phyloP scores from a whole-genome alignment of 192 early-diverging fungal genomes.

The Entomortierella chlamydospora region DNA sequence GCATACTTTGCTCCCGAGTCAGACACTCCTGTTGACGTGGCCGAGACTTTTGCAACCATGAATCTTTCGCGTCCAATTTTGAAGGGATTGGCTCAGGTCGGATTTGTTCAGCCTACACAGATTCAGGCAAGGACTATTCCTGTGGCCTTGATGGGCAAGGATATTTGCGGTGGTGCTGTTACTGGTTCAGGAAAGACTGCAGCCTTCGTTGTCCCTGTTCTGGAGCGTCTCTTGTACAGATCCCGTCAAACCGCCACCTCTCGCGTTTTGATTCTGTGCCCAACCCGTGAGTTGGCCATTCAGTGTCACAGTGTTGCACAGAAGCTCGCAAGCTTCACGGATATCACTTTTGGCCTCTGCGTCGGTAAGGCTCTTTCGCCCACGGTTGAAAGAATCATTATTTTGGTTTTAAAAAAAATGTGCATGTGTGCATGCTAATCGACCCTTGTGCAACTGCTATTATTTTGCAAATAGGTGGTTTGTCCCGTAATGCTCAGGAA shows the following conservation, averaged over 20 bases:
- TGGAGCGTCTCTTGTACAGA: slow-evolving; percentile 94
- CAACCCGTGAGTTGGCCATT: slow-evolving; percentile 97
- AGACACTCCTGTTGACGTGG: slow-evolving; percentile 54
- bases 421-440: too few relatives aligned
- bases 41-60: slow-evolving; percentile 91
- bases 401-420: not conserved
- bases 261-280: slow-evolving; percentile 92
- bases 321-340: slow-evolving; percentile 88
- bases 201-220: slow-evolving; percentile 94
- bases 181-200: slow-evolving; percentile 99
- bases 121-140: slow-evolving; percentile 96
- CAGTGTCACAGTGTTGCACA: slow-evolving; percentile 94
- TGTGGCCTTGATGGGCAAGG: slow-evolving; percentile 92
- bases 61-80: slow-evolving; percentile 96
- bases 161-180: slow-evolving; percentile 97
- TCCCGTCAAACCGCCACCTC: slow-evolving; percentile 82
- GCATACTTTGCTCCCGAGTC: slow-evolving; percentile 69
- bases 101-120: slow-evolving; percentile 92
- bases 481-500: slow-evolving; percentile 89
- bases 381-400: not conserved
- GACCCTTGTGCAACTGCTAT: not conserved
- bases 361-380: slow-evolving; percentile 60
- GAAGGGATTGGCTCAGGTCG: slow-evolving; percentile 88
- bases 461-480: slow-evolving; percentile 69
- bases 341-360: slow-evolving; percentile 87